phyloP scores from a whole-genome alignment of 75 land plant genomes.

The Ceratopteris richardii region DNA sequence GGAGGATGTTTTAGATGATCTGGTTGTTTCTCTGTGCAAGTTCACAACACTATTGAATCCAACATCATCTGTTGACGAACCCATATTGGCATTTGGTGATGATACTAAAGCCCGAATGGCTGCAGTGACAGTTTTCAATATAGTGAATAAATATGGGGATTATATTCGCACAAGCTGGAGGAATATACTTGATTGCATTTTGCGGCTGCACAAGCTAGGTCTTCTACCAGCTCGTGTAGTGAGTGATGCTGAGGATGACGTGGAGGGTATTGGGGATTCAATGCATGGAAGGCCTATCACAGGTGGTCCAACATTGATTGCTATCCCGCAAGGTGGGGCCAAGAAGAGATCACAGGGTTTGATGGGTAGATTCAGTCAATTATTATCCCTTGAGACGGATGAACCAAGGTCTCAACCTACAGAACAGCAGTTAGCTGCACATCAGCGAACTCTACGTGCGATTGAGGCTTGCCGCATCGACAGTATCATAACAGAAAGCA shows the following conservation, averaged over 20 bases:
- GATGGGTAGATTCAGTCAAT: slow-evolving; percentile 72
- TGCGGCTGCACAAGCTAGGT: slow-evolving; percentile 78
- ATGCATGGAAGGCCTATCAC: slow-evolving; percentile 32
- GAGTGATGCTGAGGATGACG: slow-evolving; percentile 36
- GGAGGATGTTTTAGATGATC: slow-evolving; percentile 81
- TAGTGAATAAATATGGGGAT: slow-evolving; percentile 77
- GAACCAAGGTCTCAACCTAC: slow-evolving; percentile 41
- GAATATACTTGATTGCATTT: slow-evolving; percentile 78
- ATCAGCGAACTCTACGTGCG: slow-evolving; percentile 64
- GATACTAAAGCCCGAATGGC: slow-evolving; percentile 85
- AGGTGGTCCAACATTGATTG: slow-evolving; percentile 21
- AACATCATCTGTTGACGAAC: slow-evolving; percentile 71
- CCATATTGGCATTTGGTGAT: slow-evolving; percentile 62
- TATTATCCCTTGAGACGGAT: slow-evolving; percentile 55
- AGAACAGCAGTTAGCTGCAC: slow-evolving; percentile 54
- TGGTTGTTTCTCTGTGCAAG: slow-evolving; percentile 82
- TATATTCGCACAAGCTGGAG: slow-evolving; percentile 81
- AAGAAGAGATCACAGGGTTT: slow-evolving; percentile 36
- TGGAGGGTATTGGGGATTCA: slow-evolving; percentile 11
- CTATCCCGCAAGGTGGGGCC: slow-evolving; percentile 19
- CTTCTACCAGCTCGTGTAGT: slow-evolving; percentile 59
- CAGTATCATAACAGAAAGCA: slow-evolving; percentile 60
- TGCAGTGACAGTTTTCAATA: slow-evolving; percentile 75
- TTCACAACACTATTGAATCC: slow-evolving; percentile 85
- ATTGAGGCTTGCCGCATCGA: slow-evolving; percentile 90